phyloP scores from a whole-genome alignment of 2,329 filamentous ascomycete genomes.

The Ampelomyces quisqualis region DNA sequence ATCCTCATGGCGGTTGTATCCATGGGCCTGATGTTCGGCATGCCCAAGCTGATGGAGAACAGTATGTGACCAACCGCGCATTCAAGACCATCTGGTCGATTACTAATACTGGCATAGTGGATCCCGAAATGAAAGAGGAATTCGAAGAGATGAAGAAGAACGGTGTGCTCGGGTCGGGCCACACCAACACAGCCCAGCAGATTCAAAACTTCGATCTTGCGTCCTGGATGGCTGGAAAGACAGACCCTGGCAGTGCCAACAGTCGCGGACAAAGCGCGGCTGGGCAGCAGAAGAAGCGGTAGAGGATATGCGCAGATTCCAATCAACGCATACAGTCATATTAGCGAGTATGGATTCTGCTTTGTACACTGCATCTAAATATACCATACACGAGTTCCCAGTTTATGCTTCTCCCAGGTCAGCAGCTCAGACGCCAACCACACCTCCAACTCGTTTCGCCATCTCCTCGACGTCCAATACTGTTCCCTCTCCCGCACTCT shows the following conservation, averaged over 20 bases:
- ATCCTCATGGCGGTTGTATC: constrained; percentile 86
- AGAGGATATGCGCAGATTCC: background rate
- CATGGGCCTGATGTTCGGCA: constrained; percentile 80
- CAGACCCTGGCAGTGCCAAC: constrained; percentile 22
- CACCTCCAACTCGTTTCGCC: constrained; percentile 30
- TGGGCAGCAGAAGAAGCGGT: constrained; percentile 28
- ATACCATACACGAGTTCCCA: background rate
- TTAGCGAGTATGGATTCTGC: too few relatives aligned
- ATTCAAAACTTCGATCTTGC: constrained; percentile 67
- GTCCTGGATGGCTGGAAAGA: constrained; percentile 65
- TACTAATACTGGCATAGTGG: constrained; percentile 65
- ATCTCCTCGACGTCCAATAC: constrained; percentile 40
- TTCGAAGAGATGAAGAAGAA: constrained; percentile 87
- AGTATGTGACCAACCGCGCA: constrained; percentile 57
- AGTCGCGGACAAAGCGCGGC: constrained; percentile 33
- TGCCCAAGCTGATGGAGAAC: constrained; percentile 94
- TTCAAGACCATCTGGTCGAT: background rate
- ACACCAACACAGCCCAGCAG: constrained; percentile 49
- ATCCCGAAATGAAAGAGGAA: constrained; percentile 90
- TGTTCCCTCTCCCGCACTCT: constrained; percentile 31
- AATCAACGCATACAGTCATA: too few relatives aligned
- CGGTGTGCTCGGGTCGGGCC: constrained; percentile 57
- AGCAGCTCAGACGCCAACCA: constrained; percentile 11
- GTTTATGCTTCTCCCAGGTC: background rate
- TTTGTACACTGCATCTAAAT: too few relatives aligned